Percentiles rank a stretch among this genome's conserved stretches.
phyloP scores from a whole-genome alignment of 768 basidiomycete genomes.

The Naganishia friedmannii region DNA sequence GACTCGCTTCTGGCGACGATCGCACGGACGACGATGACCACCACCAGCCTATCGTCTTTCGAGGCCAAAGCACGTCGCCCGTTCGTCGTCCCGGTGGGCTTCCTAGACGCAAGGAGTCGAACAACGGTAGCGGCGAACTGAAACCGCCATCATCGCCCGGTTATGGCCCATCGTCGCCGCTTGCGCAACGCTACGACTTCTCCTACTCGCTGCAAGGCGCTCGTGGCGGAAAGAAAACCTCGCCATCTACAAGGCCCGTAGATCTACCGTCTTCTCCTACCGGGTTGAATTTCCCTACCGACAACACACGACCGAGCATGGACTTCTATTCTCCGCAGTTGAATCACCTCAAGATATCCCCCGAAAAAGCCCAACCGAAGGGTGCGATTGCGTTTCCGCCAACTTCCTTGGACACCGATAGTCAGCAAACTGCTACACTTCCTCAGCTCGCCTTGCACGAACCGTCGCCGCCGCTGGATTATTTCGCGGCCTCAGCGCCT shows the following conservation, averaged over 20 bases:
- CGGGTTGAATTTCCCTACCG: conserved; percentile 35
- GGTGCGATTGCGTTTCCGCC: neutral
- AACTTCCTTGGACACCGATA: conserved; percentile 10
- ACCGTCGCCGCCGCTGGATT: conserved; percentile 28
- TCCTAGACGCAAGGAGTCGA: conserved; percentile 9
- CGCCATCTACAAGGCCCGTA: conserved; percentile 28
- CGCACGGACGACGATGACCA: conserved; percentile 28
- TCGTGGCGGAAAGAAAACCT: conserved; percentile 35
- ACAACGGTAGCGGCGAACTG: neutral
- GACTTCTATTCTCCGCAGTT: conserved; percentile 48
- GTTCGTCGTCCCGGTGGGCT: conserved; percentile 22
- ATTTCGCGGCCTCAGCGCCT: conserved; percentile 25
- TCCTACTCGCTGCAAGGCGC: conserved; percentile 48
- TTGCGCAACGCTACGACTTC: conserved; percentile 53
- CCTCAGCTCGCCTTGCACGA: conserved; percentile 17
- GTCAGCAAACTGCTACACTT: conserved; percentile 11
- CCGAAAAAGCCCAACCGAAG: neutral
- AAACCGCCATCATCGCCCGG: conserved; percentile 21
- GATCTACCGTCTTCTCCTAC: conserved; percentile 43
- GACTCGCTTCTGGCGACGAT: conserved; percentile 57
- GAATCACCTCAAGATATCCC: conserved; percentile 23
- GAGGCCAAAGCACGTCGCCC: conserved; percentile 17
- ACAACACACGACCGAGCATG: conserved; percentile 26
- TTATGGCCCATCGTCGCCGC: conserved; percentile 25
- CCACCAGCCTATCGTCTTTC: conserved; percentile 13